Evolutionary conservation across 176 grass and related monocot species (phyloP).

Genomic region (Bothriochloa decipiens): DNA sequence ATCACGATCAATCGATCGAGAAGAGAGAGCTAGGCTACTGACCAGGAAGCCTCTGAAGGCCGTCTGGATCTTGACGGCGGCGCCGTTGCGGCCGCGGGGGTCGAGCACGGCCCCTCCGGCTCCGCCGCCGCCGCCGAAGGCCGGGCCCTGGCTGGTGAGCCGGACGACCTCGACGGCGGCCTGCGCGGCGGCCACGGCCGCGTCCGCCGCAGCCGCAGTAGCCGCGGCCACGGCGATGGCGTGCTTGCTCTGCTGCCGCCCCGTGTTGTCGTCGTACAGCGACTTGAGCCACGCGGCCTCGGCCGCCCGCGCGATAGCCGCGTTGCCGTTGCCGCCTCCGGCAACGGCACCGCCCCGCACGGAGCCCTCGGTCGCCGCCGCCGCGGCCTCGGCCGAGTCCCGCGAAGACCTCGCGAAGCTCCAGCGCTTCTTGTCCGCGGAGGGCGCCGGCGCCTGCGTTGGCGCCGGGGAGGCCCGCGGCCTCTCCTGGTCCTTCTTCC

Average conservation of each 20-base stretch:
- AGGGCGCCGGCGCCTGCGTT: neutral
- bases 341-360: neutral
- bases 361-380: neutral
- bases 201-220: conserved; percentile 69
- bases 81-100: conserved; percentile 9
- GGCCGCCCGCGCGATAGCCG: conserved; percentile 51
- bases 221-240: conserved; percentile 90
- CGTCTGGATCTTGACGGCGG: conserved; percentile 88
- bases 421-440: conserved; percentile 78
- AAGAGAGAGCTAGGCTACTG: neutral
- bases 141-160: conserved; percentile 68
- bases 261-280: conserved; percentile 65
- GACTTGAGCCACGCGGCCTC: conserved; percentile 74
- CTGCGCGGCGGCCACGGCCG: conserved; percentile 76
- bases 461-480: neutral
- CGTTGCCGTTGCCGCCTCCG: neutral
- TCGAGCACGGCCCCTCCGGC: neutral
- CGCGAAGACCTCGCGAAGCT: conserved; percentile 72
- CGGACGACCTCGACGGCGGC: conserved; percentile 84
- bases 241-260: conserved; percentile 91
- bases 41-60: conserved; percentile 85
- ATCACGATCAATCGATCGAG: neutral
- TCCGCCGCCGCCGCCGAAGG: neutral
- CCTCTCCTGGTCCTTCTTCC: conserved; percentile 48
- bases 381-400: conserved; percentile 34